Percentiles rank a stretch among this genome's conserved stretches.
phyloP scores from a whole-genome alignment of 345 rosid genomes.

The Brassica carinata region DNA sequence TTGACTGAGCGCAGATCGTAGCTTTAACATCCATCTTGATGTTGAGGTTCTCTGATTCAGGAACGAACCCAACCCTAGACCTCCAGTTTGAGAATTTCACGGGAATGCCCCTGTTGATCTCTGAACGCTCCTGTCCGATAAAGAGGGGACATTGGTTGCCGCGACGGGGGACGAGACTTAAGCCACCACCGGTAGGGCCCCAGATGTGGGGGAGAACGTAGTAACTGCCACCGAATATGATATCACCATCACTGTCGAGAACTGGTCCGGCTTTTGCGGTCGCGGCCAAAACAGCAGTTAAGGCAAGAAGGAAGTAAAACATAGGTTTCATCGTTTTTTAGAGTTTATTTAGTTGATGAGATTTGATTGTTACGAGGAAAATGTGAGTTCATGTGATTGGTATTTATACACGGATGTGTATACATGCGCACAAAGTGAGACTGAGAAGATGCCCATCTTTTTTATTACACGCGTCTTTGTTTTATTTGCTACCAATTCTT shows the following conservation, averaged over 20 bases:
- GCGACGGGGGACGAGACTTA: not conserved
- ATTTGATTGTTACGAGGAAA: not conserved
- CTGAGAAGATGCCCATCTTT: not conserved
- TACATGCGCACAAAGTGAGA: not conserved
- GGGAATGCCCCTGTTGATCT: not conserved
- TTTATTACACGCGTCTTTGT: not conserved
- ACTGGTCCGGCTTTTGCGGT: not conserved
- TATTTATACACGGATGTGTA: not conserved
- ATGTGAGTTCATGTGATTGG: not conserved
- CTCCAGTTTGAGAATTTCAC: constrained; percentile 23
- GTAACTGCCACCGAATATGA: not conserved
- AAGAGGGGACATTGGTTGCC: not conserved
- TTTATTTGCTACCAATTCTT: no score
- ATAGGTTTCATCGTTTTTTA: constrained; percentile 8
- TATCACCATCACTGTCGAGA: not conserved
- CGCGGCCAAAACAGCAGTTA: not conserved
- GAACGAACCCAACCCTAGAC: not conserved
- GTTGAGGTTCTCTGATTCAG: not conserved
- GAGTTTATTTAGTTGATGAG: not conserved
- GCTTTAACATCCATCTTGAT: not conserved
- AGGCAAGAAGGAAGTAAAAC: constrained; percentile 20
- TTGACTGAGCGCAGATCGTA: constrained; percentile 8
- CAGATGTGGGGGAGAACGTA: constrained; percentile 1
- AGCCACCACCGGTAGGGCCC: constrained; percentile 15
- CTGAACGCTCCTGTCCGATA: not conserved